Base-by-base conservation (phyloP, 495 filamentous ascomycete species). In the Arthonia radiata region DNA sequence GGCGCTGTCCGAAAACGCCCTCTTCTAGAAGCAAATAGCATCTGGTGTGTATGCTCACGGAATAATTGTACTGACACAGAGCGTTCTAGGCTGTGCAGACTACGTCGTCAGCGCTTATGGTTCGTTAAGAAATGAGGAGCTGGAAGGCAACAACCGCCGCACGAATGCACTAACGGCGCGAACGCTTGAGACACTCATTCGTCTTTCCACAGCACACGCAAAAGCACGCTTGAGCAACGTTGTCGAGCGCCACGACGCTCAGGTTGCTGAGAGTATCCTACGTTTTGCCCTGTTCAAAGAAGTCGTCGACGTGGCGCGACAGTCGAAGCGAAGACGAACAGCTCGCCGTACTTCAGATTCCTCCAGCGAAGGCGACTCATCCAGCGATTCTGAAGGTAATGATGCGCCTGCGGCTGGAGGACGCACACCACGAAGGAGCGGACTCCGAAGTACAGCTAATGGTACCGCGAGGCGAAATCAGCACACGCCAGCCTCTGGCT, bases 211-310 rank as follows among this genome's bases (percentile, higher is more conserved):
- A 5, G 86, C 86, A 5, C 86, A 99, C 40, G 89, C 86, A 27
- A 99, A 99, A 52, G 61, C 82, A 6, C 65, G 86, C 4, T 61
- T 99, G 5, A 91, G 80, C 8, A 83, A 71, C 38, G 58, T 77
- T n/a, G 86, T 99, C 1, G 86, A 94, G 25, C 72, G 89, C 42
- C 67, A 70, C 27, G 86, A 99, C 48, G 82, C 82, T 4, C 54
- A 78, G 26, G 67, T 77, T 27, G 86, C 86, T 7, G 83, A 99
- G 43, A 57, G 66, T 11, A 90, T 99, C 38, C 54, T 99, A 19
- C 65, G 86, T 15, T 99, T 92, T 42, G 86, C 86, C 11, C 66
- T 99, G 30, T 99, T 94, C 62, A 99, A 99, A 47, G 86, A 99
- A 52, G 69, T 99, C 11, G 54, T 91, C 13, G 76, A 86, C 45